These are phyloP conservation scores for Periconia sp. DNA, from an alignment of 2,329 filamentous ascomycete species.

Conservation along the genomic window DNA sequence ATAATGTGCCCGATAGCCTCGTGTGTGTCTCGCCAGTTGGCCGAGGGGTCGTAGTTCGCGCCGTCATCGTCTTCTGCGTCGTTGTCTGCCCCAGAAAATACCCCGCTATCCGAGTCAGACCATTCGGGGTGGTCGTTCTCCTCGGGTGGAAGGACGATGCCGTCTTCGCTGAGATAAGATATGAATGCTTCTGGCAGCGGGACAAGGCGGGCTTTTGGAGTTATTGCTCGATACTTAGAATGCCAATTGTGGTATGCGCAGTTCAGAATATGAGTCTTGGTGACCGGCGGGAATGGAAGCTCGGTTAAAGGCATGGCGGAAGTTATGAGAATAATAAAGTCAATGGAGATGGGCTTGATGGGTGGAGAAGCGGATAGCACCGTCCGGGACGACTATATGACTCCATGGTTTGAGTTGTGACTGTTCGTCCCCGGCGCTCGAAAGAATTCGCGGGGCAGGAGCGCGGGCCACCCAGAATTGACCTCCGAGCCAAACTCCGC, in stretches of 20 bases:
- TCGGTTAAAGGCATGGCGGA: neutral
- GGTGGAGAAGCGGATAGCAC: neutral
- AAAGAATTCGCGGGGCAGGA: conserved; percentile 38
- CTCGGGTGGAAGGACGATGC: conserved; percentile 84
- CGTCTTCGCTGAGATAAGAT: conserved; percentile 87
- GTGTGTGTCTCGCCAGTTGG: conserved; percentile 73
- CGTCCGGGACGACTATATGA: conserved; percentile 11
- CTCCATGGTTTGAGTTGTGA: conserved; percentile 31
- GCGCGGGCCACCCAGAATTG: conserved; percentile 9
- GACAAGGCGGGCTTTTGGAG: conserved; percentile 85
- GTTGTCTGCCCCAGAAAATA: conserved; percentile 54
- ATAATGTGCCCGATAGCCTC: conserved; percentile 78
- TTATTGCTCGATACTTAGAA: conserved; percentile 77
- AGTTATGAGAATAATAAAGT: neutral
- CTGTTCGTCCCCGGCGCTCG: conserved; percentile 19
- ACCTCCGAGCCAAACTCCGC: conserved; percentile 30
- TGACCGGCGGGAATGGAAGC: conserved; percentile 81
- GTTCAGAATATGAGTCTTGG: conserved; percentile 85
- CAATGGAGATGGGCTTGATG: neutral
- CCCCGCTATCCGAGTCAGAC: conserved; percentile 60
- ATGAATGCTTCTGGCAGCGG: conserved; percentile 78
- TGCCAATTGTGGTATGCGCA: conserved; percentile 97
- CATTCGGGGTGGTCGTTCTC: conserved; percentile 54
- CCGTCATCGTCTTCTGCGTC: conserved; percentile 60
- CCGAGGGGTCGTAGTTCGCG: conserved; percentile 66